Conservation (phyloP, 1,139 yeast genomes). For the Tardiomyces depauwii region DNA sequence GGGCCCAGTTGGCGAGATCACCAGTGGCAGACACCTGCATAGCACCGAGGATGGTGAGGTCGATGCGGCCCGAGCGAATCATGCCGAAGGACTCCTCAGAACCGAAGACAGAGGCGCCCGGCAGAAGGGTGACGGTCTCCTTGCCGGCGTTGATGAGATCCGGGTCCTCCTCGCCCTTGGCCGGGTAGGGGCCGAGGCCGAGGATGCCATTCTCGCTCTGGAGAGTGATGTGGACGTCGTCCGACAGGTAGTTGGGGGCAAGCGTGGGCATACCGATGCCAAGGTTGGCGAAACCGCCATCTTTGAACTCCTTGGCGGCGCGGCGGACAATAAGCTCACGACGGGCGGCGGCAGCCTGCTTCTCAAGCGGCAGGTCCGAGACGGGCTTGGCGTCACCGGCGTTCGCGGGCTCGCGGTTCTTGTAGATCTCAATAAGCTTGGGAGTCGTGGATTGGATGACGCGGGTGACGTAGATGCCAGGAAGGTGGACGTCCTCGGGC, state of each 20-base stretch:
- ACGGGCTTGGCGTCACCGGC: slow-evolving; percentile 1
- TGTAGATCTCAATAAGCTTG: slow-evolving; percentile 34
- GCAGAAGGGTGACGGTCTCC: slow-evolving; percentile 36
- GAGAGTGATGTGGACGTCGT: slow-evolving; percentile 30
- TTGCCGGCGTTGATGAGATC: slow-evolving; percentile 43
- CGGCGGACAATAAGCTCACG: slow-evolving; percentile 33
- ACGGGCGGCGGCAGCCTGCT: slow-evolving; percentile 1
- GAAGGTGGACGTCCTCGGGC: slow-evolving; percentile 38
- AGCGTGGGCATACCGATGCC: slow-evolving; percentile 44
- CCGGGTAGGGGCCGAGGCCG: slow-evolving; percentile 40
- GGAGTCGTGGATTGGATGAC: slow-evolving; percentile 33
- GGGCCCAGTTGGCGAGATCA: slow-evolving; percentile 43
- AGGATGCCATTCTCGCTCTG: slow-evolving; percentile 42
- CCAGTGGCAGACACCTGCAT: slow-evolving; percentile 39
- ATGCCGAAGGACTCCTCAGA: slow-evolving; percentile 41
- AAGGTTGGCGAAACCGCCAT: slow-evolving; percentile 35
- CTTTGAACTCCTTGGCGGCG: slow-evolving; percentile 36
- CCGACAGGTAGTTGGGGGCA: slow-evolving; percentile 34
- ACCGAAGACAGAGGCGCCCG: slow-evolving; percentile 39
- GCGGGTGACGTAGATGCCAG: slow-evolving; percentile 34
- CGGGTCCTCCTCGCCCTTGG: slow-evolving; percentile 34
- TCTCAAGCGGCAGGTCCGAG: not conserved
- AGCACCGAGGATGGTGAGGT: slow-evolving; percentile 38
- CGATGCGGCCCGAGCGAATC: slow-evolving; percentile 39
- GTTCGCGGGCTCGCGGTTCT: slow-evolving; percentile 6